These are phyloP conservation scores for Candida sp. DNA, from an alignment of 1,139 yeast genomes.

Conservation along the genomic window DNA sequence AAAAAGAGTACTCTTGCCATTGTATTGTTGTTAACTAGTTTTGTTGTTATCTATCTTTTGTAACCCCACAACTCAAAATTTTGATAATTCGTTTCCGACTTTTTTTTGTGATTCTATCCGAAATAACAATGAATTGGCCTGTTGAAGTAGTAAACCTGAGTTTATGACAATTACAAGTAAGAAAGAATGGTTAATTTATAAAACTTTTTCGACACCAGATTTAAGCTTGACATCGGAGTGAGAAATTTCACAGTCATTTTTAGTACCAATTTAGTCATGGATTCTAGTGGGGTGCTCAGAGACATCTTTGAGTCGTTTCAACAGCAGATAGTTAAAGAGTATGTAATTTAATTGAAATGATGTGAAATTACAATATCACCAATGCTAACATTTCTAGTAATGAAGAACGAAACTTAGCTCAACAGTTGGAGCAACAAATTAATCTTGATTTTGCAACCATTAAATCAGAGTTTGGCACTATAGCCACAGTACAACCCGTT, in stretches of 20 bases:
- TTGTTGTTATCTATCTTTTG: too few relatives aligned
- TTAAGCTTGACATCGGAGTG: not conserved
- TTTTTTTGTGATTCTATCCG: too few relatives aligned
- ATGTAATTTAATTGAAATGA: constrained; percentile 1
- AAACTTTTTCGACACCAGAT: too few relatives aligned
- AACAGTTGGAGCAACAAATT: constrained; percentile 2
- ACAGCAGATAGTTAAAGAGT: constrained; percentile 4
- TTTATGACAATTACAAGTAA: too few relatives aligned
- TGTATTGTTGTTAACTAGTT: not conserved
- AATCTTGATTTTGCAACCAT: constrained; percentile 1
- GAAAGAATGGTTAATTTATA: too few relatives aligned
- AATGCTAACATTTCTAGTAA: constrained; percentile 2
- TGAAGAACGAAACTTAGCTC: not conserved
- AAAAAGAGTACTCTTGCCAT: constrained; percentile 26
- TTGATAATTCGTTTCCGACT: too few relatives aligned
- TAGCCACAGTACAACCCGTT: constrained; percentile 1
- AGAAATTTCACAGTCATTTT: not conserved
- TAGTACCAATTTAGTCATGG: not conserved
- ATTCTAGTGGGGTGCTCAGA: not conserved
- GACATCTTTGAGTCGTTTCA: constrained; percentile 2
- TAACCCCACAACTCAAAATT: not conserved
- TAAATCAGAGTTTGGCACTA: not conserved
- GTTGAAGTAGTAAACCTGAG: too few relatives aligned
- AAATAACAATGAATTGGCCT: too few relatives aligned
- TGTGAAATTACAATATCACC: not conserved